Evolutionary conservation across 2,329 filamentous ascomycete species (phyloP), one percentile per base, ranked within the genome.

Genomic region (Pseudonectria foliicola): DNA sequence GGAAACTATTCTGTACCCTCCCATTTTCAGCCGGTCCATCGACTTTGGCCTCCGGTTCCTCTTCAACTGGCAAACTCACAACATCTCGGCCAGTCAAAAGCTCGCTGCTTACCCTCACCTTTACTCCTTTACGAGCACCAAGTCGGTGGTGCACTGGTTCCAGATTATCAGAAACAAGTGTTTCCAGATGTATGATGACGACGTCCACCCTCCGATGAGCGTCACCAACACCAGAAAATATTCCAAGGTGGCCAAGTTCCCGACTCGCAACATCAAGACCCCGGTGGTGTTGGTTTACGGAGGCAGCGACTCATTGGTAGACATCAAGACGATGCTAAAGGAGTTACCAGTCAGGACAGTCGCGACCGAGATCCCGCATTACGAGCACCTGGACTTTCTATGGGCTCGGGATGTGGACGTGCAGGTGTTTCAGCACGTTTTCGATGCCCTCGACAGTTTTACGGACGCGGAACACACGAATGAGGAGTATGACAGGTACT

Each of bases 121-220:
- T 0, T 98, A 95, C 66, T 95, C 89, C 1, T 96, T 90, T 59
- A 95, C 90, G 0, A 94, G 86, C 57, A 95, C 88, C 38, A 98
- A 98, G 63, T 89, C 82, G 13, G 88, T 98, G 7, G 92, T 98
- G 0, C 92, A 98, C 57, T 98, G 92, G 92, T 98, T 98, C 59
- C 92, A 98, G 57, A 95, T 98, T 56, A 98, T 98, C 52, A 82
- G 92, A 45, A 95, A 90, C 53, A 85, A 87, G 52, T 88, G 80
- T 16, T 96, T 98, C 60, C 92, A 98, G 61, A 95, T 98, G 85
- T 96, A 89, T 60, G 92, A 98, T 56, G 92, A 98, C 56, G 90
- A 96, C 51, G 75, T 92, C 1, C 84, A 88, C 38, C 81, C 82
- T 18, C 82, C 82, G 0, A 68, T 94, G 40, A 77, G 79, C 35